A percentile compares a stretch with the other conserved stretches of the same genome.
phyloP scores from a whole-genome alignment of 345 rosid genomes.

The Erucastrum elatum region DNA sequence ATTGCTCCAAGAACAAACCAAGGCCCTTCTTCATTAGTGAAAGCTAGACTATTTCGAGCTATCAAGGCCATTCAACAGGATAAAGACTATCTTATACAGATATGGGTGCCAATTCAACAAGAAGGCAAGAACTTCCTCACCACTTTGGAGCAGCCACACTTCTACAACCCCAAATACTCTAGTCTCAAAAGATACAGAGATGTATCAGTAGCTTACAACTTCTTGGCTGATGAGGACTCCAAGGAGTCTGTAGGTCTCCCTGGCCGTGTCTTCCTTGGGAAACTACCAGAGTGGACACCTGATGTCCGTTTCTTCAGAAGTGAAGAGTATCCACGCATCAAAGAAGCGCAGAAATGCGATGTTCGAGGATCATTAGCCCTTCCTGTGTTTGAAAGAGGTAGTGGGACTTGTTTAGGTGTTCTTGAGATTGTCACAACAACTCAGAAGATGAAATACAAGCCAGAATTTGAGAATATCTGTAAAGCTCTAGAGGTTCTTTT shows the following conservation, averaged over 20 bases:
- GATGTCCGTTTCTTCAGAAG: constrained; percentile 79
- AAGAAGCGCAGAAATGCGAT: constrained; percentile 59
- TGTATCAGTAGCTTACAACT: constrained; percentile 64
- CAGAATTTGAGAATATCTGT: constrained; percentile 78
- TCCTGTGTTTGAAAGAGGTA: constrained; percentile 82
- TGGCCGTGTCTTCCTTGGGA: constrained; percentile 76
- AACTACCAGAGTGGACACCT: constrained; percentile 93
- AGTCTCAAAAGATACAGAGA: constrained; percentile 71
- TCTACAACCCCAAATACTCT: constrained; percentile 49
- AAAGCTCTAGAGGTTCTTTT: constrained; percentile 83
- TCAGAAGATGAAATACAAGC: constrained; percentile 63
- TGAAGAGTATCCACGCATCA: constrained; percentile 78
- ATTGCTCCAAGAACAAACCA: constrained; percentile 52
- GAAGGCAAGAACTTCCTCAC: constrained; percentile 74
- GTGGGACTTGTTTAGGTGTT: constrained; percentile 81
- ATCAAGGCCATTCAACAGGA: constrained; percentile 32
- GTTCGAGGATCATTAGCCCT: constrained; percentile 84
- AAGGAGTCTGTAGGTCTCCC: constrained; percentile 73
- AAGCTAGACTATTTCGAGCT: constrained; percentile 60
- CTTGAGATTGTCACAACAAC: constrained; percentile 84
- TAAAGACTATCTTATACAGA: constrained; percentile 69
- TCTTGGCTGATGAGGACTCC: constrained; percentile 69
- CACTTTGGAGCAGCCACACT: constrained; percentile 74
- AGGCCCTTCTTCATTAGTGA: constrained; percentile 52
- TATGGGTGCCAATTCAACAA: constrained; percentile 78